A percentile compares a stretch with the other conserved stretches of the same genome.
phyloP scores from a whole-genome alignment of 2,329 filamentous ascomycete genomes.

The Coleophoma cylindrospora region DNA sequence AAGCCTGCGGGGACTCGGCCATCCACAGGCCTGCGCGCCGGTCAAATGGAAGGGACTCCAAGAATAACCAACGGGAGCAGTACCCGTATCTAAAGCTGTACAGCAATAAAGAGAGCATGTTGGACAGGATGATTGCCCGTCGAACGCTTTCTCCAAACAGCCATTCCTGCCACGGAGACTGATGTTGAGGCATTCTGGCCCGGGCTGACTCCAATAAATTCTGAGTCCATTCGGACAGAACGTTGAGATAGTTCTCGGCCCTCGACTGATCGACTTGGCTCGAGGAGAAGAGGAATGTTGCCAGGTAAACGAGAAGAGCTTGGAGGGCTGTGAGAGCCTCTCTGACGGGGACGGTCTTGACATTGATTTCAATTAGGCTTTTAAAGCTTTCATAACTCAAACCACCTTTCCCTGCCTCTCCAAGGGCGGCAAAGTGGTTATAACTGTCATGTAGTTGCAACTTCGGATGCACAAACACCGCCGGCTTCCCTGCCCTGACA shows the following conservation, averaged over 20 bases:
- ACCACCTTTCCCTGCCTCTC: neutral
- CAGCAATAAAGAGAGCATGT: constrained; percentile 2
- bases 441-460: constrained; percentile 1
- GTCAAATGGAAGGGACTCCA: constrained; percentile 9
- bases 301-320: constrained; percentile 5
- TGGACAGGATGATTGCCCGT: constrained; percentile 7
- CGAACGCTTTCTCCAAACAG: constrained; percentile 8
- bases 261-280: neutral
- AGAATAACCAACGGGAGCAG: constrained; percentile 9
- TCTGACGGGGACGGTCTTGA: constrained; percentile 3
- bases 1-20: constrained; percentile 6
- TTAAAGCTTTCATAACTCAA: constrained; percentile 1
- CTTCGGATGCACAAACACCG: constrained; percentile 3
- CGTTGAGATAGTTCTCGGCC: constrained; percentile 1
- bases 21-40: constrained; percentile 7
- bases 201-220: constrained; percentile 3
- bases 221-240: constrained; percentile 7
- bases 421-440: constrained; percentile 1
- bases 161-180: constrained; percentile 8
- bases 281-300: constrained; percentile 1
- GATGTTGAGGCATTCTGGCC: constrained; percentile 2
- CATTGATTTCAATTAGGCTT: constrained; percentile 2
- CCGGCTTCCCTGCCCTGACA: constrained; percentile 1
- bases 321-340: constrained; percentile 5
- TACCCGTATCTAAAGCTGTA: constrained; percentile 5